Evolutionary conservation across 2,329 filamentous ascomycete species (phyloP).

Genomic region (Xenoacremonium recifei): DNA sequence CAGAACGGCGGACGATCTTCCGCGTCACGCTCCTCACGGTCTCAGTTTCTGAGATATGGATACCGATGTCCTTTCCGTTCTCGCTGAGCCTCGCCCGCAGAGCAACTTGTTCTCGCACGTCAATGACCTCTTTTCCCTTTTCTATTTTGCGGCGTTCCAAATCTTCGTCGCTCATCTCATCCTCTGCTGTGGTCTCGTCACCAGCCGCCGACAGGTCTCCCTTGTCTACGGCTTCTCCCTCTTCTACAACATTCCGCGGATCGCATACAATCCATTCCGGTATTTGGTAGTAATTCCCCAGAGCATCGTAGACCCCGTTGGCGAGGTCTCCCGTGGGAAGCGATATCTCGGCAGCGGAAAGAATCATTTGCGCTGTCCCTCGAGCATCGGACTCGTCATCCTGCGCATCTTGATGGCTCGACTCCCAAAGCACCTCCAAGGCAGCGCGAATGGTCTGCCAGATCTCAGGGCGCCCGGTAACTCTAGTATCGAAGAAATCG

Average conservation of each 20-base stretch:
- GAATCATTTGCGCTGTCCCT: conserved; percentile 73
- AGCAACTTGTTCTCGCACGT: conserved; percentile 53
- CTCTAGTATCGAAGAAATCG: conserved; percentile 89
- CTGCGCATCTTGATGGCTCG: conserved; percentile 38
- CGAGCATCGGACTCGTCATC: conserved; percentile 43
- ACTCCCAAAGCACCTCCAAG: conserved; percentile 65
- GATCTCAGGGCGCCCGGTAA: conserved; percentile 72
- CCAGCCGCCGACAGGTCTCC: conserved; percentile 35
- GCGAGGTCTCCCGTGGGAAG: conserved; percentile 71
- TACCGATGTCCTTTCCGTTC: conserved; percentile 59
- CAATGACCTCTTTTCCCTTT: conserved; percentile 58
- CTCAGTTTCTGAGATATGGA: conserved; percentile 59
- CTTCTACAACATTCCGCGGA: conserved; percentile 53
- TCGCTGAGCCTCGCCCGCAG: conserved; percentile 66
- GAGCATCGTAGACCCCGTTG: conserved; percentile 69
- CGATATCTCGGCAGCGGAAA: conserved; percentile 75
- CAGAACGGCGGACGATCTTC: conserved; percentile 61
- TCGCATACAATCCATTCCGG: conserved; percentile 69
- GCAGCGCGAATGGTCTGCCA: conserved; percentile 75
- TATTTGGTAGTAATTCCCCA: conserved; percentile 68
- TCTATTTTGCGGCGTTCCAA: conserved; percentile 47
- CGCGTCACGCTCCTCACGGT: conserved; percentile 62
- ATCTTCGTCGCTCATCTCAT: conserved; percentile 39
- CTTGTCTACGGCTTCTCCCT: conserved; percentile 26
- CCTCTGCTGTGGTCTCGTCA: conserved; percentile 40